Evolutionary conservation across 148 eudicot genomes (phyloP), one percentile per base, ranked within the genome.

Genomic region (Camellia granthamiana): DNA sequence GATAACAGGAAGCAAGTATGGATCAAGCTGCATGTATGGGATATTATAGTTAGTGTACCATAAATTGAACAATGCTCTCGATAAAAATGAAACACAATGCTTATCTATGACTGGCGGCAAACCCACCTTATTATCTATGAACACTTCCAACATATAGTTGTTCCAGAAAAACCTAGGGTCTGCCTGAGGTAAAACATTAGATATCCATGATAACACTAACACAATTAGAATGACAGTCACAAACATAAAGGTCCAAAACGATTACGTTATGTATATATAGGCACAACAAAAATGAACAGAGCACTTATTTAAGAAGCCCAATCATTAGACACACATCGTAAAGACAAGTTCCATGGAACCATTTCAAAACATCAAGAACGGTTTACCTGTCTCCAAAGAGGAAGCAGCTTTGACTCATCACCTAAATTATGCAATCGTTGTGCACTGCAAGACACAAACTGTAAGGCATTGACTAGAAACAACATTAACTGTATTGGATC

Each of bases 131-230:
- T 87, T 88, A 85, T 96, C 99, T 77, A 93, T 92, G 55, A 96
- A 93, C 38, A 84, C 77, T 87, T 93, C 99, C 92, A 93, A 82
- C 93, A 93, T 90, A 79, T 92, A 93, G 84, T 91, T 96, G 89
- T 96, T 96, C 99, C 99, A 96, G 77, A 90, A 78, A 85, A 90
- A 96, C 84, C 97, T 91, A 67, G 97, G 98, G 76, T 96, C 99
- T 76, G 99, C 99, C 99, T 96, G 95, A 81, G 84, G 66, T n/a
- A 84, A 80, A 52, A 43, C 71, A 78, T 44, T 7, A 46, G 69
- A 44, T 2, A 61, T 19, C 61, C 30, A 52, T 54, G 11, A 19
- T 14, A 19, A 70, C n/a, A 59, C 13, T 21, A n/a, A n/a, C 12
- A 65, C 23, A 15, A 21, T 3, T 15, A 77, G 18, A 66, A 14